These are phyloP conservation scores for Hansenula lynferdii DNA, from an alignment of 1,139 yeast species.

Conservation along the genomic window DNA sequence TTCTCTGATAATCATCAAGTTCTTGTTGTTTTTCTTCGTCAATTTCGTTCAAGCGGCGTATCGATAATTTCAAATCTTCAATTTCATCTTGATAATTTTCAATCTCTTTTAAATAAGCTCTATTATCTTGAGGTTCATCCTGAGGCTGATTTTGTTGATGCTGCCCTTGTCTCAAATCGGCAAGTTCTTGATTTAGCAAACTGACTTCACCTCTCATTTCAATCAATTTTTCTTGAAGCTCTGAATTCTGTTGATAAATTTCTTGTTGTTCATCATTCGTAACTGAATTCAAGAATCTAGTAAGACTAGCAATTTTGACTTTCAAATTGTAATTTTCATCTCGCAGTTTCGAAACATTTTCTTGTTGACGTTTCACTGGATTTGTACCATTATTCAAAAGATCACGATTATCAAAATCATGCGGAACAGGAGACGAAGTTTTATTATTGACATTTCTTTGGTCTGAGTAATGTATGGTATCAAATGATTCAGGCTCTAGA, in stretches of 20 bases:
- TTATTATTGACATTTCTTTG: background rate
- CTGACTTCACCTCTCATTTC: slow-evolving; percentile 16
- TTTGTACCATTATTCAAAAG: slow-evolving; percentile 33
- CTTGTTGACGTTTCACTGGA: slow-evolving; percentile 52
- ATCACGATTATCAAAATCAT: slow-evolving; percentile 14
- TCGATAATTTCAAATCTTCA: background rate
- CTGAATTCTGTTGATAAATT: slow-evolving; percentile 20
- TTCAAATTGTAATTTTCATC: slow-evolving; percentile 61
- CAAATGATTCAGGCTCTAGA: slow-evolving; percentile 19
- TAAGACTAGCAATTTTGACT: slow-evolving; percentile 51
- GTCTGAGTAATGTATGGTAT: slow-evolving; percentile 14
- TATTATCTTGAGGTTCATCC: slow-evolving; percentile 12
- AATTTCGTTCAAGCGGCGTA: too few species aligned
- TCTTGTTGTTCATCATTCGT: slow-evolving; percentile 22
- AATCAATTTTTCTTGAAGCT: slow-evolving; percentile 23
- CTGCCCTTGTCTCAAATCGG: slow-evolving; percentile 5
- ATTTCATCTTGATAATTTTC: slow-evolving; percentile 5
- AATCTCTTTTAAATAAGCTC: slow-evolving; percentile 8
- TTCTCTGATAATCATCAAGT: background rate
- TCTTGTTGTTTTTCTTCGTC: background rate
- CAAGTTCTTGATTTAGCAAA: slow-evolving; percentile 13
- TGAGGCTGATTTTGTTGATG: slow-evolving; percentile 2
- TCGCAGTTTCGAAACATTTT: slow-evolving; percentile 42
- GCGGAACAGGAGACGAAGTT: slow-evolving; percentile 15
- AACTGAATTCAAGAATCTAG: slow-evolving; percentile 37